These are phyloP conservation scores for Jaenimonas drosophilae DNA, from an alignment of 208 protist species.

Conservation along the genomic window DNA sequence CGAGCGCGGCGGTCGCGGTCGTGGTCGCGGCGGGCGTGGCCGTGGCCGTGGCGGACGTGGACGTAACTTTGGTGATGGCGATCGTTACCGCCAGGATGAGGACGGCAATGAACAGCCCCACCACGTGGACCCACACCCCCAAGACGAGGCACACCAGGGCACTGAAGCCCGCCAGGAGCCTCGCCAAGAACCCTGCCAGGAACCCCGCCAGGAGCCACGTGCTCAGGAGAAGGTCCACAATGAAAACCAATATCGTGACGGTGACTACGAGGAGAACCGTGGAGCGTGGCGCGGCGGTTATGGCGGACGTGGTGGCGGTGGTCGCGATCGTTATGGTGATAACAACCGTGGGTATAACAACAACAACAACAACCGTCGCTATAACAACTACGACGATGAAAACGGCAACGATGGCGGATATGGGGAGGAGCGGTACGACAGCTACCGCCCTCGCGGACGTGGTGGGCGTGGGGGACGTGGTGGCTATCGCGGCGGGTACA, in stretches of 20 bases:
- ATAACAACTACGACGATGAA: slow-evolving; percentile 7
- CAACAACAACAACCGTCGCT: slow-evolving; percentile 5
- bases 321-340: slow-evolving; percentile 10
- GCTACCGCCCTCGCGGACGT: slow-evolving; percentile 7
- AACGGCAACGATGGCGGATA: slow-evolving; percentile 2
- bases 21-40: slow-evolving; percentile 6
- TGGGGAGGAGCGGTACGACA: not conserved
- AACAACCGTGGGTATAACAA: slow-evolving; percentile 12
- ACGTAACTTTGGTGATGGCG: not conserved
- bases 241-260: slow-evolving; percentile 6
- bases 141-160: no score
- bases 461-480: slow-evolving; percentile 8
- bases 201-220: no score
- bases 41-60: not conserved
- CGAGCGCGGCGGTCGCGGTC: slow-evolving; percentile 31
- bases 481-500: slow-evolving; percentile 2
- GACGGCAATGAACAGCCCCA: not conserved
- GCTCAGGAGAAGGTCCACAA: no score
- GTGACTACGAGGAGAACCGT: slow-evolving; percentile 10
- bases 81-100: not conserved
- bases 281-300: slow-evolving; percentile 7
- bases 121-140: no score
- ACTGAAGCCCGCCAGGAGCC: no score
- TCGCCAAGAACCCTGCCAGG: no score
- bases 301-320: slow-evolving; percentile 14